Evolutionary conservation across 192 early-diverging fungal species (phyloP), one percentile per base, ranked within the genome.

Genomic region (Backusella macrospora): DNA sequence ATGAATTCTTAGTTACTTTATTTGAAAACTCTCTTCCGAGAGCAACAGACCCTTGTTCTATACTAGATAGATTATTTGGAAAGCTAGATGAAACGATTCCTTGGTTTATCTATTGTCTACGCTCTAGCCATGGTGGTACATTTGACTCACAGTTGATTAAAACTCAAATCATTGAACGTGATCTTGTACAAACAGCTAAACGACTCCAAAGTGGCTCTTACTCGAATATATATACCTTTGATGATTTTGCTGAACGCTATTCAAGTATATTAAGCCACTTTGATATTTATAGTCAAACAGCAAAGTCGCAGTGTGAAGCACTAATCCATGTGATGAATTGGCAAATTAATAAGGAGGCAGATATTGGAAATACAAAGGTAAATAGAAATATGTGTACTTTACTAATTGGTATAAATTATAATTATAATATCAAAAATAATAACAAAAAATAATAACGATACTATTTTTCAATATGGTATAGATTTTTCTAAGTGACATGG

Each of bases 1-100:
- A 94, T 72, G 78, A 87, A 1, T 96, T 97, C 73, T 81, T 94
- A 40, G 84, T 86, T 13, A 87, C 88, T 34, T 74, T 97, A 62
- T 94, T 97, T 74, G 87, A 87, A 14, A 91, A 93, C 23, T 93
- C 95, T 78, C 95, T 93, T 13, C 88, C 88, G n/a, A 86, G 92
- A 67, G 80, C 87, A 46, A 76, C 79, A 29, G 89, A 92, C 75
- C 81, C 92, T 72, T 89, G 90, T 71, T 88, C 90, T 6, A 84
- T 90, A 6, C 76, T 92, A 26, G 85, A 87, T 38, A 89, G 92
- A 62, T 74, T 93, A 26, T 86, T 89, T 52, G 86, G 83, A 48
- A 86, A 88, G 13, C 77, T 95, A 49, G 90, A 91, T 70, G 90
- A 91, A 68, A 93, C 92, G 3, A 84, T 85, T 29, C 85, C 90